Conservation (phyloP, 768 basidiomycete genomes). For the Coprinopsis strossmayeri region DNA sequence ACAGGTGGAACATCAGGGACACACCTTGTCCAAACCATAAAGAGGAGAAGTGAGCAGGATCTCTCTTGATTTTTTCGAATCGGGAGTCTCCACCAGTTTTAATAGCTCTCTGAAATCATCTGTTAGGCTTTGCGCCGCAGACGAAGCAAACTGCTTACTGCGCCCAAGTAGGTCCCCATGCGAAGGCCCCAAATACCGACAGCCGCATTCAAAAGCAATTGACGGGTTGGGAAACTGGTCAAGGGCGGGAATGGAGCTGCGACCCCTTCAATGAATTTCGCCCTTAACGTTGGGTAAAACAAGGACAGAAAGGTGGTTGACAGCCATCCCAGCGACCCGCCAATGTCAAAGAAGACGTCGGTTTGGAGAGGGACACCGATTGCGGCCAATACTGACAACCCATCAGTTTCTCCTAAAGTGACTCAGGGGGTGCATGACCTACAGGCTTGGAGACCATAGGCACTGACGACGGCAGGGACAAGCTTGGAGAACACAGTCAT, state of each 20-base stretch:
- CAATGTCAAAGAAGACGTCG: conserved; percentile 63
- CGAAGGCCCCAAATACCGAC: conserved; percentile 54
- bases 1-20: not conserved
- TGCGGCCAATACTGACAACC: conserved; percentile 39
- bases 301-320: conserved; percentile 53
- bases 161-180: conserved; percentile 55
- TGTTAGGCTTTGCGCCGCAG: not conserved
- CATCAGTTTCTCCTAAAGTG: not conserved
- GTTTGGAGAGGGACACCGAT: conserved; percentile 61
- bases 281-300: conserved; percentile 53
- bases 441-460: conserved; percentile 49
- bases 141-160: conserved; percentile 24
- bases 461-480: conserved; percentile 39
- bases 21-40: conserved; percentile 61
- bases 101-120: conserved; percentile 26
- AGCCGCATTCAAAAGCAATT: conserved; percentile 51
- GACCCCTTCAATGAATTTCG: conserved; percentile 36
- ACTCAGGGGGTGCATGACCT: conserved; percentile 11
- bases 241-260: conserved; percentile 34
- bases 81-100: conserved; percentile 58
- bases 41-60: conserved; percentile 37
- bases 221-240: conserved; percentile 49
- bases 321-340: conserved; percentile 61
- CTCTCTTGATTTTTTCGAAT: conserved; percentile 48
- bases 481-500: conserved; percentile 50